Evolutionary conservation across 257 asterid species (phyloP).

Genomic region (Forsythia viridissima): DNA sequence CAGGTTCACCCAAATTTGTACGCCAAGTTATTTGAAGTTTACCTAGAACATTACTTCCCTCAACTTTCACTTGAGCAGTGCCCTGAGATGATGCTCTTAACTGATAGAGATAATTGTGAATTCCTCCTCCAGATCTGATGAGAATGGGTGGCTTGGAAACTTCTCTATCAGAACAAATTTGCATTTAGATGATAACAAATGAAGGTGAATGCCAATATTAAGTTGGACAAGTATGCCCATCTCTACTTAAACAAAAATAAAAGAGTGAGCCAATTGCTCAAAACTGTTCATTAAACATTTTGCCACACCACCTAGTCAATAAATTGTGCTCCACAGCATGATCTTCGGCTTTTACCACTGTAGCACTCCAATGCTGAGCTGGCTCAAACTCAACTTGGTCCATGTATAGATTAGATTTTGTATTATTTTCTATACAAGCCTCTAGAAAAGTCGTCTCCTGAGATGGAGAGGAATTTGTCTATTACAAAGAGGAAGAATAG

Average conservation of each 20-base stretch:
- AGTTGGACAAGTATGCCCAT: constrained; percentile 18
- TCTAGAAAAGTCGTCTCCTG: constrained; percentile 91
- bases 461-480: constrained; percentile 31
- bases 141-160: constrained; percentile 73
- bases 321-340: constrained; percentile 42
- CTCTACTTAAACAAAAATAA: background rate
- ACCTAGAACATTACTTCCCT: constrained; percentile 92
- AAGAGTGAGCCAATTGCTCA: background rate
- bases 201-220: constrained; percentile 18
- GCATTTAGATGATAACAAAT: constrained; percentile 15
- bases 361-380: constrained; percentile 83
- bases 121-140: constrained; percentile 88
- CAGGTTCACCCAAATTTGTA: constrained; percentile 98
- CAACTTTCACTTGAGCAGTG: constrained; percentile 59
- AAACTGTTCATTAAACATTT: constrained; percentile 8
- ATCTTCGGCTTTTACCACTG: constrained; percentile 57
- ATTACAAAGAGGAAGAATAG: constrained; percentile 27
- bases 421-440: constrained; percentile 96
- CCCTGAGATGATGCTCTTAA: constrained; percentile 67
- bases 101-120: constrained; percentile 86
- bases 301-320: constrained; percentile 46
- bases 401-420: constrained; percentile 92
- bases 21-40: constrained; percentile 99
- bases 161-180: constrained; percentile 52
- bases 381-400: constrained; percentile 99